phyloP scores from a whole-genome alignment of 1,284 basidiomycete species.

The Malassezia globosa region DNA sequence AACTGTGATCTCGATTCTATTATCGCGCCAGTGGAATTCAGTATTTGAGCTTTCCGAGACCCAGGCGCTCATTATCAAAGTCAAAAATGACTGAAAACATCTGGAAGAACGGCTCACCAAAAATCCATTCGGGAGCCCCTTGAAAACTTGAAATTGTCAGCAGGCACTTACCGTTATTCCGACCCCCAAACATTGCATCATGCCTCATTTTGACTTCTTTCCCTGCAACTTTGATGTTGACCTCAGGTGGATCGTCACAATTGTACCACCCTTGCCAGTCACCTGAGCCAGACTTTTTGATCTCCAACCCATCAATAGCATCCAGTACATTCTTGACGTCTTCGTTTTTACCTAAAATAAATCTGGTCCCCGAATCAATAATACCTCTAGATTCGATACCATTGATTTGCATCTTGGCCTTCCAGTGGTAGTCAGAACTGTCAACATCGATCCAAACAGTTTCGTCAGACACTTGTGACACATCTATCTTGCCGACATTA shows the following conservation, averaged over 20 bases:
- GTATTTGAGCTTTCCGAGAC: slow-evolving; percentile 41
- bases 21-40: neutral
- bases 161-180: slow-evolving; percentile 29
- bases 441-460: slow-evolving; percentile 49
- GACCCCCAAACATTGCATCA: slow-evolving; percentile 27
- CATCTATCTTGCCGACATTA: slow-evolving; percentile 51
- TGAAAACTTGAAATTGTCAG: slow-evolving; percentile 39
- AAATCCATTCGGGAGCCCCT: slow-evolving; percentile 45
- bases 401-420: slow-evolving; percentile 29
- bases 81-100: slow-evolving; percentile 48
- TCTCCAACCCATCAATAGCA: slow-evolving; percentile 50
- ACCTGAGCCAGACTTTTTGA: slow-evolving; percentile 23
- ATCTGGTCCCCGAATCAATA: slow-evolving; percentile 53
- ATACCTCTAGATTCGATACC: slow-evolving; percentile 48
- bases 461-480: slow-evolving; percentile 24
- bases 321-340: slow-evolving; percentile 50
- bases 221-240: slow-evolving; percentile 47
- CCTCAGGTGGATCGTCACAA: slow-evolving; percentile 33
- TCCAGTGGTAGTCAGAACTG: slow-evolving; percentile 44
- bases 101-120: slow-evolving; percentile 46
- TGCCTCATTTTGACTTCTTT: slow-evolving; percentile 23
- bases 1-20: neutral
- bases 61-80: slow-evolving; percentile 46
- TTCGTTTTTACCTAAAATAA: slow-evolving; percentile 47
- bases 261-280: slow-evolving; percentile 35